Evolutionary conservation across 768 basidiomycete genomes (phyloP), one percentile per base, ranked within the genome.

Genomic region (Tulasnella calospora): DNA sequence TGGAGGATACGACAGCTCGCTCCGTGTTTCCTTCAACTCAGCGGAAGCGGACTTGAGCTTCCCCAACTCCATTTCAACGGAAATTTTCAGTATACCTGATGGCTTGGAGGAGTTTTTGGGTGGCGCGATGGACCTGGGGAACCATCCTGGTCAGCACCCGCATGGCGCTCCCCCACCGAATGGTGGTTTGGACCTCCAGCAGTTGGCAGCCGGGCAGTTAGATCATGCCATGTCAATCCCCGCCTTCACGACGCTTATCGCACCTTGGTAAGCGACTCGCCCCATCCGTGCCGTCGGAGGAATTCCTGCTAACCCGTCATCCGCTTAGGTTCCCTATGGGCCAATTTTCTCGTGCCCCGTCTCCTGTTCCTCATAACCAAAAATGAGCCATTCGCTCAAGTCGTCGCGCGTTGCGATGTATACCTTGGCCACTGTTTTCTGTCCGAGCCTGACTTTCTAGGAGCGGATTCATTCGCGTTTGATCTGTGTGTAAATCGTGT

Each of bases 41-140:
- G 80, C 80, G 8, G 80, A 80, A 40, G 80, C 80, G 30, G 80
- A 80, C 67, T 71, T 80, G 30, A 80, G 79, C 71, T 80, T 80
- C 79, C 73, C 78, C 27, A 77, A 79, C 71, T 38, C 70, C n/a
- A 41, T 67, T 35, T 71, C 79, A 8, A 80, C 75, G 7, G 75
- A 80, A 46, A 70, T 80, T 5, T 79, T 80, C 75, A 80, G 73
- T 69, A 79, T 80, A 21, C 73, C 80, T 7, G 80, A 80, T 15
- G 79, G 76, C 10, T 55, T 80, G 17, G 80, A 80, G 72, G 79
- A 79, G 47, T 80, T 80, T 46, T 51, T 80, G 46, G 74, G 71
- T 9, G 78, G 76, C n/a, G 47, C 77, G 77, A 38, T 78, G 77
- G 44, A 79, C 44, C 15, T 76, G 30, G 46, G 21, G 13, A 36